Percentiles rank a stretch among this genome's conserved stretches.
These are phyloP conservation scores for Keqinozyma sinolaborantium DNA, from an alignment of 1,139 yeast species.

Conservation along the genomic window DNA sequence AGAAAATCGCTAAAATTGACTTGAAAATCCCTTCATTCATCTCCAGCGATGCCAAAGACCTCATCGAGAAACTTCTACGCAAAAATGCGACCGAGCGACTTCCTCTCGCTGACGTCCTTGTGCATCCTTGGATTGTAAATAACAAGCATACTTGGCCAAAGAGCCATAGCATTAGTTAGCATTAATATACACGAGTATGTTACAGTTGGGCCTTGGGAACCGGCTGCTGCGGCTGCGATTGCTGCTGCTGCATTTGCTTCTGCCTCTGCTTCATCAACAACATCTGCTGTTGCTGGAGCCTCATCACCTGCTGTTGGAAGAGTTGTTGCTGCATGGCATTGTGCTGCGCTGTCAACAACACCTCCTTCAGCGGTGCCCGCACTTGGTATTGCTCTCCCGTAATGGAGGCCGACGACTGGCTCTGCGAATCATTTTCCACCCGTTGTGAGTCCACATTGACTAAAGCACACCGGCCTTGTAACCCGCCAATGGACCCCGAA, in stretches of 20 bases:
- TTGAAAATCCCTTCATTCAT: conserved; percentile 68
- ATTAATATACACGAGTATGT: neutral
- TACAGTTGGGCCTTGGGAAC: neutral
- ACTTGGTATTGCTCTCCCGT: conserved; percentile 55
- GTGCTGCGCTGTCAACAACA: conserved; percentile 41
- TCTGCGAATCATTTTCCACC: conserved; percentile 25
- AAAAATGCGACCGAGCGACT: conserved; percentile 69
- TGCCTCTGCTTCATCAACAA: conserved; percentile 26
- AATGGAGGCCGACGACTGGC: conserved; percentile 50
- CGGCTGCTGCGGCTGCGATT: conserved; percentile 17
- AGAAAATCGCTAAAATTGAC: conserved; percentile 75
- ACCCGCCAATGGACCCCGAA: conserved; percentile 61
- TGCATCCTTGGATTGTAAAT: conserved; percentile 81
- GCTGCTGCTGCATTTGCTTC: conserved; percentile 24
- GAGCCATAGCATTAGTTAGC: conserved; percentile 6
- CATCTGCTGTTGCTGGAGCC: conserved; percentile 39
- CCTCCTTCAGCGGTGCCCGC: conserved; percentile 59
- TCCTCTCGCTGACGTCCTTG: conserved; percentile 54
- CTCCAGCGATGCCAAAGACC: conserved; percentile 71
- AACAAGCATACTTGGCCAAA: conserved; percentile 49
- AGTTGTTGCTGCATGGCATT: conserved; percentile 44
- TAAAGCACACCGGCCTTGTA: conserved; percentile 75
- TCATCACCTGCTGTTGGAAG: conserved; percentile 48
- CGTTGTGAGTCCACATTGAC: conserved; percentile 53
- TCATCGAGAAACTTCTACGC: conserved; percentile 57